These are phyloP conservation scores for Cryptosporidium felis DNA, from an alignment of 169 alveolate species.

Conservation along the genomic window DNA sequence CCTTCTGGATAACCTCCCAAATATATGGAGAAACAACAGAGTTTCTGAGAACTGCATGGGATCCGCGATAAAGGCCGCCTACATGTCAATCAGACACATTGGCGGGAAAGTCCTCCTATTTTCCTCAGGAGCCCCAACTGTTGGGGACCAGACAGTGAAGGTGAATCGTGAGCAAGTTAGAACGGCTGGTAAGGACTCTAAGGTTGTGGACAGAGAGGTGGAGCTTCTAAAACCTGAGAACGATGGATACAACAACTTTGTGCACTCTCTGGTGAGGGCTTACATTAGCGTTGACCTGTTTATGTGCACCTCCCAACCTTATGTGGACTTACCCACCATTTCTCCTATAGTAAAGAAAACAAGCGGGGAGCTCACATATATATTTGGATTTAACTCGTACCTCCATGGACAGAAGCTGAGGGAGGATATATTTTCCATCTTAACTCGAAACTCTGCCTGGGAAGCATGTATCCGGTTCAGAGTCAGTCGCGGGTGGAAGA, in stretches of 20 bases:
- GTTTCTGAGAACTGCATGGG: slow-evolving; percentile 86
- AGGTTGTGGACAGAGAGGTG: slow-evolving; percentile 77
- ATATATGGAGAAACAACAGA: slow-evolving; percentile 84
- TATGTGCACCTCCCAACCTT: slow-evolving; percentile 82
- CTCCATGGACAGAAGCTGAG: slow-evolving; percentile 75
- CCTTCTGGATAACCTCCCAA: slow-evolving; percentile 86
- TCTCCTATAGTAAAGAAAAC: slow-evolving; percentile 81
- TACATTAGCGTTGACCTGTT: slow-evolving; percentile 83
- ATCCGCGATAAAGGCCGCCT: slow-evolving; percentile 90
- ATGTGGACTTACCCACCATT: slow-evolving; percentile 77
- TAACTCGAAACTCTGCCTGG: slow-evolving; percentile 86
- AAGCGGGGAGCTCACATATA: slow-evolving; percentile 84
- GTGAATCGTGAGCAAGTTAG: slow-evolving; percentile 76
- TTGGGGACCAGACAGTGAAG: slow-evolving; percentile 85
- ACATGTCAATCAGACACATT: slow-evolving; percentile 89
- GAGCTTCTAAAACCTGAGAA: slow-evolving; percentile 79
- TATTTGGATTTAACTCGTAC: slow-evolving; percentile 76
- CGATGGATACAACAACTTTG: slow-evolving; percentile 74
- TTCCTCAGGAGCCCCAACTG: slow-evolving; percentile 83
- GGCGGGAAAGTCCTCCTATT: slow-evolving; percentile 92
- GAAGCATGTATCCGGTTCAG: slow-evolving; percentile 97
- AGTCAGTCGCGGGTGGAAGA: slow-evolving; percentile 92
- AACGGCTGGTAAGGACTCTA: slow-evolving; percentile 71
- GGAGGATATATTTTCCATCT: slow-evolving; percentile 42
- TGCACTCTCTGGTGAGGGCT: slow-evolving; percentile 74